Conservation (phyloP, 106 monocot species). For the Dactylorhiza incarnata region DNA sequence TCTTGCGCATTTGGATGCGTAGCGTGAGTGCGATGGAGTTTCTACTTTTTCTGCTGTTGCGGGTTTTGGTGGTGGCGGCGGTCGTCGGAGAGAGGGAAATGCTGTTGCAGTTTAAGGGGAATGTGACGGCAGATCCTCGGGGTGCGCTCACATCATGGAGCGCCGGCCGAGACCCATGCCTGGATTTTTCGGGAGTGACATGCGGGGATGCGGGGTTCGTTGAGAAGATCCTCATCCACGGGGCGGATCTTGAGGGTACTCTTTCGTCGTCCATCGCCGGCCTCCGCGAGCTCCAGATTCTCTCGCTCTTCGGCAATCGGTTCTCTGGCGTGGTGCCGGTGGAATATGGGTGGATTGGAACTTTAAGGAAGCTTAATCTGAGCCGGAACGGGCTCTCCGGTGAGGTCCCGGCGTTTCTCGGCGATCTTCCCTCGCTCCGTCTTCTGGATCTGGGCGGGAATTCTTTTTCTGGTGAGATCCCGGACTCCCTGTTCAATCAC, state of each 20-base stretch:
- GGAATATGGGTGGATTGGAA: conserved; percentile 18
- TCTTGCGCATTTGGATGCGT: not conserved
- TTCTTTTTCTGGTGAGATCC: conserved; percentile 65
- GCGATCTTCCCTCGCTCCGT: conserved; percentile 50
- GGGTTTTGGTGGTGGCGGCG: not conserved
- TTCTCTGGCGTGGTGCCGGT: conserved; percentile 58
- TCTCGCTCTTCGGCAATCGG: conserved; percentile 66
- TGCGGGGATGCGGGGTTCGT: conserved; percentile 55
- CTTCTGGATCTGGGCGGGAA: conserved; percentile 90
- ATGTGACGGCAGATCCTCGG: conserved; percentile 51
- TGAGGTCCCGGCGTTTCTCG: conserved; percentile 53
- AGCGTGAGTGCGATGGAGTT: not conserved
- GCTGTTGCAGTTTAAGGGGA: conserved; percentile 70
- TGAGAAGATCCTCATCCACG: conserved; percentile 57
- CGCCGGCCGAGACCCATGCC: conserved; percentile 44
- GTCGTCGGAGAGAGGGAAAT: conserved; percentile 36
- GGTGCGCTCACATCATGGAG: conserved; percentile 59
- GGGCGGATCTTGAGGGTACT: conserved; percentile 39
- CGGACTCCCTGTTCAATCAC: conserved; percentile 40
- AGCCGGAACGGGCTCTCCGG: conserved; percentile 69
- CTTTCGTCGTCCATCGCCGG: conserved; percentile 45
- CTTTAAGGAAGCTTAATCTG: conserved; percentile 83
- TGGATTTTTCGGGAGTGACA: conserved; percentile 63
- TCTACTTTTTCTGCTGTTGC: not conserved
- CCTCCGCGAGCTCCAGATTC: conserved; percentile 46